Percentiles rank a stretch among this genome's conserved stretches.
Evolutionary conservation across 1,284 basidiomycete genomes (phyloP).

Genomic region (Leccinum fallax): DNA sequence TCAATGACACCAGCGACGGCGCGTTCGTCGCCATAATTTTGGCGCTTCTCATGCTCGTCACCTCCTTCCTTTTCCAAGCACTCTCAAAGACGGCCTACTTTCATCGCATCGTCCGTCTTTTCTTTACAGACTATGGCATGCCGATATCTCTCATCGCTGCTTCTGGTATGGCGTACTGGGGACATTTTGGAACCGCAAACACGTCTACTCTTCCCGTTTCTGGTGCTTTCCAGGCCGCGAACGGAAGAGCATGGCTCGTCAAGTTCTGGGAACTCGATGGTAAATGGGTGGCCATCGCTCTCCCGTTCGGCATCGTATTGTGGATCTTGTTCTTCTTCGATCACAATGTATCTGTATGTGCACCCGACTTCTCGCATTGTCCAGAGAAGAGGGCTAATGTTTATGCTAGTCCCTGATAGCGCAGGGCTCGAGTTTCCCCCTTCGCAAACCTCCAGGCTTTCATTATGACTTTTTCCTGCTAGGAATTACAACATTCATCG

Average conservation of each 20-base stretch:
- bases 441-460: constrained; percentile 91
- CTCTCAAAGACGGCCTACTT: constrained; percentile 67
- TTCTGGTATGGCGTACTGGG: constrained; percentile 85
- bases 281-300: constrained; percentile 87
- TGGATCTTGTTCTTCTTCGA: constrained; percentile 81
- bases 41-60: constrained; percentile 74
- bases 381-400: not conserved
- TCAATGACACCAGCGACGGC: no score
- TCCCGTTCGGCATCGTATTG: constrained; percentile 71
- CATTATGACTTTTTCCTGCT: constrained; percentile 90
- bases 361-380: not conserved
- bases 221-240: constrained; percentile 73
- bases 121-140: constrained; percentile 64
- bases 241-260: constrained; percentile 83
- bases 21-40: constrained; percentile 29
- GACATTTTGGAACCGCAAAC: constrained; percentile 66
- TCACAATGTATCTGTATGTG: constrained; percentile 79
- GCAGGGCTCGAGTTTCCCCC: constrained; percentile 88
- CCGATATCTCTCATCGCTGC: constrained; percentile 77
- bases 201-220: constrained; percentile 70
- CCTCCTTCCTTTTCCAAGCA: constrained; percentile 73
- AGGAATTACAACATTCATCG: constrained; percentile 90
- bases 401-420: constrained; percentile 80
- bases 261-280: constrained; percentile 89
- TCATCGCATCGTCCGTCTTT: constrained; percentile 71